phyloP scores from a whole-genome alignment of 2,329 filamentous ascomycete genomes.

The Stagonosporopsis chrysanthemi region DNA sequence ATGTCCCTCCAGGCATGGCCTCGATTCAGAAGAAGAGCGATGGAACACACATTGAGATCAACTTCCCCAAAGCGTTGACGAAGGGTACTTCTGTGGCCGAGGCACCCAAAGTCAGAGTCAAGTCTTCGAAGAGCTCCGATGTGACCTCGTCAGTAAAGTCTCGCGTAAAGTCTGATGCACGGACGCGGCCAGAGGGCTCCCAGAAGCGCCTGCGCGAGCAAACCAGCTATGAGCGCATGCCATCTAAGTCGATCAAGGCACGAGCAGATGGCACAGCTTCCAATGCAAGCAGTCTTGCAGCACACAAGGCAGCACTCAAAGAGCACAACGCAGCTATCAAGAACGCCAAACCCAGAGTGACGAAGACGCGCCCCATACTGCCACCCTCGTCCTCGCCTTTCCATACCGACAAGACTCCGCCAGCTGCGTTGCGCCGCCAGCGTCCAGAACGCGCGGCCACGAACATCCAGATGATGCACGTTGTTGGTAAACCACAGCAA shows the following conservation, averaged over 20 bases:
- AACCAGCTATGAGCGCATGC: constrained; percentile 38
- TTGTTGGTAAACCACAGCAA: constrained; percentile 39
- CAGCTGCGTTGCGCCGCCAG: constrained; percentile 42
- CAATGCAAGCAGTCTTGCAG: constrained; percentile 32
- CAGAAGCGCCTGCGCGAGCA: constrained; percentile 48
- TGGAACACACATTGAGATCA: constrained; percentile 41
- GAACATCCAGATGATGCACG: constrained; percentile 45
- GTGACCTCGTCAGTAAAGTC: constrained; percentile 23
- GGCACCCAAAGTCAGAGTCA: constrained; percentile 26
- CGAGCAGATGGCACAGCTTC: constrained; percentile 40
- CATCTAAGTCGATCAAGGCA: constrained; percentile 47
- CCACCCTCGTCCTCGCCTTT: constrained; percentile 48
- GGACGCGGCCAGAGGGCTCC: constrained; percentile 35
- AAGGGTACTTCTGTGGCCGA: constrained; percentile 30
- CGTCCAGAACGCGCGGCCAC: constrained; percentile 34
- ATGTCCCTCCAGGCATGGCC: constrained; percentile 62
- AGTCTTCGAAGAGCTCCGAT: constrained; percentile 29
- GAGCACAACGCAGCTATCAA: constrained; percentile 37
- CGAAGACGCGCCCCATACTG: constrained; percentile 29
- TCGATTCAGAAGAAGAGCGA: constrained; percentile 35
- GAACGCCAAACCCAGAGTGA: constrained; percentile 33
- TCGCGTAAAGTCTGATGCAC: constrained; percentile 28
- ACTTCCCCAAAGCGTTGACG: constrained; percentile 39
- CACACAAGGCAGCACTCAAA: constrained; percentile 26
- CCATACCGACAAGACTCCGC: constrained; percentile 46